Conservation (phyloP, 2,329 filamentous ascomycete genomes). For the Tolypocladium pustulatum region DNA sequence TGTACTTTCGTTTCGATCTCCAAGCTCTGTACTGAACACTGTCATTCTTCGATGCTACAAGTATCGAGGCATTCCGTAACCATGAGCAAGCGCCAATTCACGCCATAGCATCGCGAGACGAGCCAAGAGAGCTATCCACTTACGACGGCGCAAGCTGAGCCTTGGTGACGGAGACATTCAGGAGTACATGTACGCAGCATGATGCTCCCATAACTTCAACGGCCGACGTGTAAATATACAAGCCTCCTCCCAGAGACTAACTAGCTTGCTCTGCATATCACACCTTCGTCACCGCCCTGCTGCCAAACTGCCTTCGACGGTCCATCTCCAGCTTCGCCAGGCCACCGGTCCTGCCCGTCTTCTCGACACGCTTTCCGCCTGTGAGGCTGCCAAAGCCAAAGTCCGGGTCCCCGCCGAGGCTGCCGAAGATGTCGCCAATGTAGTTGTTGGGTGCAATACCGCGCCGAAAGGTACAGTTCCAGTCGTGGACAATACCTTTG, state of each 20-base stretch:
- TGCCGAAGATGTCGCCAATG: conserved; percentile 61
- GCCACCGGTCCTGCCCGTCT: conserved; percentile 7
- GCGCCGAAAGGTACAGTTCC: conserved; percentile 45
- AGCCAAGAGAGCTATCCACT: no score
- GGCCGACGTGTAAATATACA: no score
- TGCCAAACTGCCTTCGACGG: conserved; percentile 13
- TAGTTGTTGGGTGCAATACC: conserved; percentile 55
- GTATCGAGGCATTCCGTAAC: no score
- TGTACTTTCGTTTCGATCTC: no score
- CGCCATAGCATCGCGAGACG: no score
- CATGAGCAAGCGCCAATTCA: no score
- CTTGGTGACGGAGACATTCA: no score
- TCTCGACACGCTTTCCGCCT: conserved; percentile 19
- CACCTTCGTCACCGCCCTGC: conserved; percentile 11
- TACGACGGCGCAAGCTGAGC: no score
- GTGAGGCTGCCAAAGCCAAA: conserved; percentile 48
- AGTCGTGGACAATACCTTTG: conserved; percentile 49
- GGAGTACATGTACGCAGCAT: no score
- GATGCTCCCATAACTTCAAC: no score
- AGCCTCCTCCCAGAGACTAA: not conserved
- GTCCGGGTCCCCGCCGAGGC: conserved; percentile 52
- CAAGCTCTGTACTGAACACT: no score
- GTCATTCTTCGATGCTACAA: no score
- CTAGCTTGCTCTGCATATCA: not conserved
- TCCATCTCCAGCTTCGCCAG: conserved; percentile 18